Evolutionary conservation across 768 basidiomycete genomes (phyloP).

Genomic region (Multifurca ochricompacta): DNA sequence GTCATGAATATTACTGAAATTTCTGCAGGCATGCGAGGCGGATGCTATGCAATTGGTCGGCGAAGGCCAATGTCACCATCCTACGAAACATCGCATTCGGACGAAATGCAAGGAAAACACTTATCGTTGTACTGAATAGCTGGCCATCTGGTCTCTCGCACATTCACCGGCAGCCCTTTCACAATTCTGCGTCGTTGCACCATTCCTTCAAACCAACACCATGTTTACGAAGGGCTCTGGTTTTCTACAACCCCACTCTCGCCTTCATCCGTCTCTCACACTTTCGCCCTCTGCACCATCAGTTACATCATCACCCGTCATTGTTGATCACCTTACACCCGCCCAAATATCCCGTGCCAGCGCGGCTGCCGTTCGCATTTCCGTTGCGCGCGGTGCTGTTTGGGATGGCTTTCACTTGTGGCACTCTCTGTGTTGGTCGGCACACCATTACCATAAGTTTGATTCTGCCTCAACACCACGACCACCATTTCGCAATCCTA

Average conservation of each 20-base stretch:
- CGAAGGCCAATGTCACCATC: conserved; percentile 39
- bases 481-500: conserved; percentile 16
- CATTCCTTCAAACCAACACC: neutral
- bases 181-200: neutral
- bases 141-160: neutral
- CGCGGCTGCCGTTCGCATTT: conserved; percentile 16
- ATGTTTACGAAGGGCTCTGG: neutral
- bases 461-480: conserved; percentile 18
- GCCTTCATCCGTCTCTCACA: neutral
- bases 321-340: conserved; percentile 6
- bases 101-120: conserved; percentile 1
- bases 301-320: conserved; percentile 6
- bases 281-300: conserved; percentile 6
- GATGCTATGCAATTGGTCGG: conserved; percentile 66
- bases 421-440: conserved; percentile 20
- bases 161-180: neutral
- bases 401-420: conserved; percentile 20
- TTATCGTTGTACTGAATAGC: neutral
- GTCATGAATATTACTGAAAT: neutral
- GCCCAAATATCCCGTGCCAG: conserved; percentile 20
- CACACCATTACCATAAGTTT: conserved; percentile 5
- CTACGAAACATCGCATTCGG: conserved; percentile 7
- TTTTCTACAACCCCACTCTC: neutral
- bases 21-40: conserved; percentile 47
- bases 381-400: conserved; percentile 7